phyloP scores from a whole-genome alignment of 2,329 filamentous ascomycete genomes.

The Ophioceras dolichostomum region DNA sequence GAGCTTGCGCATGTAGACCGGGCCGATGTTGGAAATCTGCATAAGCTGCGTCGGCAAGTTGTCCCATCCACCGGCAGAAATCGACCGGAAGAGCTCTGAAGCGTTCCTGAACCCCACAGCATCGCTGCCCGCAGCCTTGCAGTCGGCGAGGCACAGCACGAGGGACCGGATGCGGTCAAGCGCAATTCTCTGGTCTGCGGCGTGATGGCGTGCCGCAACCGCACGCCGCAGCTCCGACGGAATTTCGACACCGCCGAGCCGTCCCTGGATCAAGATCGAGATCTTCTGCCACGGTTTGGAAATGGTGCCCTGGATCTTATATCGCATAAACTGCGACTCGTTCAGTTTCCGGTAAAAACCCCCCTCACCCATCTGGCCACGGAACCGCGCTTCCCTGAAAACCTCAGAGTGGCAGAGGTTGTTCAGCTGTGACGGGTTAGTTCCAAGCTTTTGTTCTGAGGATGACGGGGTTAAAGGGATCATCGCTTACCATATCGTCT shows the following conservation, averaged over 20 bases:
- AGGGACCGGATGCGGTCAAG: slow-evolving; percentile 60
- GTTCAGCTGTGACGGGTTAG: slow-evolving; percentile 38
- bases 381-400: slow-evolving; percentile 60
- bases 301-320: slow-evolving; percentile 57
- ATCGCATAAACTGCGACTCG: slow-evolving; percentile 53
- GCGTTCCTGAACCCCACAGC: slow-evolving; percentile 51
- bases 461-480: too few relatives aligned
- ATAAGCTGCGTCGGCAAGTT: slow-evolving; percentile 67
- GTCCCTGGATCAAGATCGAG: slow-evolving; percentile 63
- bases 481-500: not conserved
- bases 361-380: slow-evolving; percentile 57
- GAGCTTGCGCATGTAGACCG: slow-evolving; percentile 63
- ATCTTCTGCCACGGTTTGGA: slow-evolving; percentile 60
- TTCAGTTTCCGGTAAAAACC: slow-evolving; percentile 61
- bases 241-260: slow-evolving; percentile 55
- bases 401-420: slow-evolving; percentile 56
- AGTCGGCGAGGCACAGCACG: slow-evolving; percentile 66
- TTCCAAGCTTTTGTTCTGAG: too few relatives aligned
- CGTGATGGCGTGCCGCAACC: slow-evolving; percentile 42
- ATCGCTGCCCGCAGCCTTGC: slow-evolving; percentile 47
- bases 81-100: slow-evolving; percentile 65
- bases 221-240: slow-evolving; percentile 36
- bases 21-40: slow-evolving; percentile 69
- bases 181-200: slow-evolving; percentile 47
- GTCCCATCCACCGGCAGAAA: slow-evolving; percentile 72